These are phyloP conservation scores for Drechslera avenae DNA, from an alignment of 2,329 filamentous ascomycete genomes.

Conservation along the genomic window DNA sequence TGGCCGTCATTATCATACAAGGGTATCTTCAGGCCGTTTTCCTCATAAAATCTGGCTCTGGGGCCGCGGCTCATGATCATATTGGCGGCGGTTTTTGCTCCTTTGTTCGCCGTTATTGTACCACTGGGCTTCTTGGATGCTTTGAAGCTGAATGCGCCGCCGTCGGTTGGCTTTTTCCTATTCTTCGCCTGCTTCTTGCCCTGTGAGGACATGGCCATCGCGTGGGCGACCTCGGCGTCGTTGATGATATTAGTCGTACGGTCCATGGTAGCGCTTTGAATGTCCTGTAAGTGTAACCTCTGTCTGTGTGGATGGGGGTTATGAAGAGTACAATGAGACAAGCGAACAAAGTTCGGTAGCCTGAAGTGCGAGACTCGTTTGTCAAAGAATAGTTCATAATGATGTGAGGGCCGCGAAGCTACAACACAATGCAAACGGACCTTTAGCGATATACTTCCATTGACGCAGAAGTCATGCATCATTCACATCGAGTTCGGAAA, in stretches of 20 bases:
- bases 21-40: slow-evolving; percentile 17
- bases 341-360: not conserved
- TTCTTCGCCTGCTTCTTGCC: slow-evolving; percentile 2
- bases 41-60: slow-evolving; percentile 11
- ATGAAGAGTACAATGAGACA: not conserved
- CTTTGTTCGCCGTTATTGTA: not conserved
- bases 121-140: slow-evolving; percentile 1
- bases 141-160: not conserved
- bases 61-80: not conserved
- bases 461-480: too few species aligned
- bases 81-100: not conserved
- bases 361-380: not conserved
- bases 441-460: too few species aligned
- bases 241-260: slow-evolving; percentile 11
- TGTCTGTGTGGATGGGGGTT: not conserved
- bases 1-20: slow-evolving; percentile 11
- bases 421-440: too few species aligned
- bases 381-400: slow-evolving; percentile 6
- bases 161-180: not conserved
- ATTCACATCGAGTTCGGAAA: too few species aligned
- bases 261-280: not conserved
- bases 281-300: too few species aligned
- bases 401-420: not conserved
- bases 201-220: slow-evolving; percentile 1
- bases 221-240: slow-evolving; percentile 1